Evolutionary conservation across 148 eudicot genomes (phyloP).

Genomic region (Hydrangea macrophylla): DNA sequence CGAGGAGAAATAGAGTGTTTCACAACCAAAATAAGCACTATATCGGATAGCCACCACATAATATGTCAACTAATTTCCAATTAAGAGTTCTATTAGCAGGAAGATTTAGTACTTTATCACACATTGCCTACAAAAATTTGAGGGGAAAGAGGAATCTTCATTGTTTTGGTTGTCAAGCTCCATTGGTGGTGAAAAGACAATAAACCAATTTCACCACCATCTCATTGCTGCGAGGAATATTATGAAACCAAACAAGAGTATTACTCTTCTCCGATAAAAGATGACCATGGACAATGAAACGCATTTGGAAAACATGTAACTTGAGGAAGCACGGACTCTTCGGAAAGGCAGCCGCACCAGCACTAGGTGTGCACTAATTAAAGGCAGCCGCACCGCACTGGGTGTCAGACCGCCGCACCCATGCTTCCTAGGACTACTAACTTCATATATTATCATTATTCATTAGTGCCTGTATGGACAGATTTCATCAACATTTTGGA

Average conservation of each 20-base stretch:
- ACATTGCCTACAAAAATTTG: not conserved
- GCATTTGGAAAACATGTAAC: not conserved
- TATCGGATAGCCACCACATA: not conserved
- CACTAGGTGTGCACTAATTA: no score
- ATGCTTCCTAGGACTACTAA: not conserved
- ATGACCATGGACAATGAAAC: not conserved
- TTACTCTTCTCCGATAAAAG: not conserved
- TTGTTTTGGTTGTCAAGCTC: not conserved
- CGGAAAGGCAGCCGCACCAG: no score
- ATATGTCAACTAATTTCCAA: not conserved
- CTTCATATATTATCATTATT: no score
- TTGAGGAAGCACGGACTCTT: not conserved
- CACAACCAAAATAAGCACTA: not conserved
- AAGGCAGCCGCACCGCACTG: no score
- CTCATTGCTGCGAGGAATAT: not conserved
- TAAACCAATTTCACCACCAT: constrained; percentile 9
- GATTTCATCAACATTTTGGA: no score
- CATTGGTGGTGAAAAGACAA: not conserved
- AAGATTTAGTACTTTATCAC: not conserved
- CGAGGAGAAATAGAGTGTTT: not conserved
- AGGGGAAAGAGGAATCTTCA: not conserved
- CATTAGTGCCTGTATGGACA: no score
- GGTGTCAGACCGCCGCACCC: no score
- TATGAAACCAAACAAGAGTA: not conserved
- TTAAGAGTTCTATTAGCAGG: not conserved